Evolutionary conservation across 768 basidiomycete genomes (phyloP), one percentile per base, ranked within the genome.

Genomic region (Xanthoconium stramineum): DNA sequence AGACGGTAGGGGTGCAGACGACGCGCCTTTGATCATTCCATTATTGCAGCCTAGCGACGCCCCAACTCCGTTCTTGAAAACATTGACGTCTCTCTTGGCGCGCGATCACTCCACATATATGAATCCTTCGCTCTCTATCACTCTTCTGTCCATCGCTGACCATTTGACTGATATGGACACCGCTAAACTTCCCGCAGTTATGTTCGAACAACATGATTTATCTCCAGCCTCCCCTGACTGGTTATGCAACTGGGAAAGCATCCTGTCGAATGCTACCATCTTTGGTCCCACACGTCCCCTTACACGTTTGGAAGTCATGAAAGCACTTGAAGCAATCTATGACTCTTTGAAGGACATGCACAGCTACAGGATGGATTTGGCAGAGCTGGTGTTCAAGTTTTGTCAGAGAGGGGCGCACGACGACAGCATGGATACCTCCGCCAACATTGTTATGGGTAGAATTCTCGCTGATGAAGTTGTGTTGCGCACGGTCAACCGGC

Each of bases 391-490:
- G 1, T 78, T 81, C 68, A 74, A 76, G 43, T 80, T 81, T 59
- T 81, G 80, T 69, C 69, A 71, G 57, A 66, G 63, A 47, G 71
- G 74, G 47, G 67, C 64, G 15, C 69, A 65, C 28, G 69, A 55
- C 28, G 69, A 56, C 43, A 36, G 44, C 52, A 39, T 57, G 59
- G 73, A 75, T 52, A 66, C 67, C 24, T 54, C 58, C 1, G 62
- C 69, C 37, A 66, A 72, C 48, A 55, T 69, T 39, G 65, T 74
- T 48, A 63, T 72, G 56, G 88, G 86, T 82, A 78, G 76, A 42
- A 79, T 89, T 45, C 69, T 89, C 5, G 87, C 82, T 5, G 85
- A 90, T 57, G 88, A 89, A 69, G 75, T 84, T 20, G 86, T 89
- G 6, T 66, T 82, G 44, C 76, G 82, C 48, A 75, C 73, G 35